Evolutionary conservation across 306 rosid species (phyloP), one percentile per base, ranked within the genome.

Genomic region (Cyclanthera cordifolia): DNA sequence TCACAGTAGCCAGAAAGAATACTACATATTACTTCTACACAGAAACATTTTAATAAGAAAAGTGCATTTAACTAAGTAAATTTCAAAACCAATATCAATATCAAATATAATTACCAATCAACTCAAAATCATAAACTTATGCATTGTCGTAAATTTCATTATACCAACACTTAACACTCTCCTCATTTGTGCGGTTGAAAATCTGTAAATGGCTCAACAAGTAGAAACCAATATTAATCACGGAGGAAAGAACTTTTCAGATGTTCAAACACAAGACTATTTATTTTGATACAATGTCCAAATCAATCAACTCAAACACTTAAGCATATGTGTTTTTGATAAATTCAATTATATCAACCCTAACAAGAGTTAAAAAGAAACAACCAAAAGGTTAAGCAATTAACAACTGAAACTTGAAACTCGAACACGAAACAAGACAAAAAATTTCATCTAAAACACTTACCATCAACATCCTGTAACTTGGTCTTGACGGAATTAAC

Each of bases 401-500:
- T 30, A 52, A 6, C 34, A 69, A n/a, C 20, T 17, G 14, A 45
- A 65, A 65, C 34, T 13, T 64, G 30, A 13, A 65, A 65, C 34
- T 23, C 9, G 5, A 43, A 65, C 11, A 41, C 45, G 39, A 27
- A 53, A 51, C 13, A 25, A 8, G 55, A 32, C 21, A 19, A 65
- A 21, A 61, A 71, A 32, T 2, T 23, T 11, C 69, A 8, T 5
- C 24, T 46, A 37, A 34, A n/a, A 65, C 74, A 39, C 79, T 6
- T 79, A 93, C 99, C 96, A n/a, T 79, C 43, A 6, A 87, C 49
- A 4, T 79, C 75, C 76, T 86, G 79, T 74, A 93, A 73, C 81
- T 93, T 93, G 63, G 71, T 81, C 85, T 86, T 90, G 54, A 93
- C 99, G 21, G 95, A 78, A 60, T 79, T 85, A 73, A 87, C 96